These are phyloP conservation scores for Chlorella sp. DNA, from an alignment of 139 green algal genomes.

Conservation along the genomic window DNA sequence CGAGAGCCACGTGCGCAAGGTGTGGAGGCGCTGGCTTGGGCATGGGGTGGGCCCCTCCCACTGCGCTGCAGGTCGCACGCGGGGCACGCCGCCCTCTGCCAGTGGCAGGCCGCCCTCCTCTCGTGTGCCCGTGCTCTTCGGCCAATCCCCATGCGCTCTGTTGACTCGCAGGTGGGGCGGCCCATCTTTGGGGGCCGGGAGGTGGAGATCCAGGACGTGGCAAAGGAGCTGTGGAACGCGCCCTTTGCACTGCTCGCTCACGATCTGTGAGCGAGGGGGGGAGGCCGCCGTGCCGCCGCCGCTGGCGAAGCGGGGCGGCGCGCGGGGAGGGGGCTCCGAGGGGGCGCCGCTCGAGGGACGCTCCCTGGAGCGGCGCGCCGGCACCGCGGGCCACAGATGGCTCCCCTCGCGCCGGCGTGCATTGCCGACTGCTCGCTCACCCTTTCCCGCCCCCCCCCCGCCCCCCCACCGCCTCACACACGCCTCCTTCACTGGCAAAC, in stretches of 20 bases:
- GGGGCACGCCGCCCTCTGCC: too few species aligned
- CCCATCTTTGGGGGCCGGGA: constrained; percentile 41
- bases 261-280: constrained; percentile 26
- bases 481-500: too few species aligned
- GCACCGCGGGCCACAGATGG: too few species aligned
- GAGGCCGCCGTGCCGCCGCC: too few species aligned
- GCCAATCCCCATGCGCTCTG: background rate
- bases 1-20: constrained; percentile 41
- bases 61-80: background rate
- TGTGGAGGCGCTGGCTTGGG: constrained; percentile 41
- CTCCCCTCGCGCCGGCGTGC: too few species aligned
- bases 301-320: too few species aligned
- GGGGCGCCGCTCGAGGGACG: too few species aligned
- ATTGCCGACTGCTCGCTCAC: too few species aligned
- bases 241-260: constrained; percentile 45
- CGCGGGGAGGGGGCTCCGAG: too few species aligned
- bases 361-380: too few species aligned
- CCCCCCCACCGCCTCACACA: too few species aligned
- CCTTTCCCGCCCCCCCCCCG: too few species aligned
- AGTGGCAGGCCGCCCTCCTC: background rate
- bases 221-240: constrained; percentile 39
- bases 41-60: background rate
- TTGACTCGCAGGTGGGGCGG: constrained; percentile 3
- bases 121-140: background rate
- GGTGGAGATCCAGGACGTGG: constrained; percentile 35